Conservation (phyloP, 2,329 filamentous ascomycete genomes). For the Capronia americana region DNA sequence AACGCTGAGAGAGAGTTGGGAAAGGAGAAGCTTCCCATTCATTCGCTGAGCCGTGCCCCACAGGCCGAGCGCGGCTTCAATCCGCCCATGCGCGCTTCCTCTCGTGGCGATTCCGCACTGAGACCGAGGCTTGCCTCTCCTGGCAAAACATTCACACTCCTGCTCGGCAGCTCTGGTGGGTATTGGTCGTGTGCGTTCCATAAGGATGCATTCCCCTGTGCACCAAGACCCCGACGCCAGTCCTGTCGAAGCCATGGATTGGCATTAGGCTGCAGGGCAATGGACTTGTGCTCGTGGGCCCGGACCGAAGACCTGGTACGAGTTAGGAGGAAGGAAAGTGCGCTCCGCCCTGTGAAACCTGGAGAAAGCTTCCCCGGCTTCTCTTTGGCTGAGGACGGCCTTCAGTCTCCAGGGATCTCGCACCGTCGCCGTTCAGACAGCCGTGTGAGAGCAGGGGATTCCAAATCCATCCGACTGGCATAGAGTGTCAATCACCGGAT, state of each 20-base stretch:
- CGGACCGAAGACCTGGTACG: conserved; percentile 1
- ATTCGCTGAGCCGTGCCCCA: neutral
- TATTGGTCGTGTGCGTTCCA: neutral
- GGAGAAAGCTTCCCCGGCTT: conserved; percentile 5
- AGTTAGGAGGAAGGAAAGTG: neutral
- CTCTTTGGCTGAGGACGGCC: neutral
- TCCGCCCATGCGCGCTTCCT: neutral
- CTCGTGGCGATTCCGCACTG: neutral
- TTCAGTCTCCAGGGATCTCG: neutral
- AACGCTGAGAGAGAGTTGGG: neutral
- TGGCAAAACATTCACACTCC: conserved; percentile 1
- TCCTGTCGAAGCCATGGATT: neutral
- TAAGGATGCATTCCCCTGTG: neutral
- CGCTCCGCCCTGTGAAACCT: conserved; percentile 2
- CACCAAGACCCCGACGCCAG: neutral
- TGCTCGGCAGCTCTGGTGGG: neutral
- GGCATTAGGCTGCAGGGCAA: neutral
- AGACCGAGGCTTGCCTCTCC: too few species aligned
- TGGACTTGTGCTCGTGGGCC: neutral
- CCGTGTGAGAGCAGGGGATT: neutral
- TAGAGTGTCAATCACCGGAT: neutral
- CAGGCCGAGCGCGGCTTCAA: neutral
- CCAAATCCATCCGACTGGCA: neutral
- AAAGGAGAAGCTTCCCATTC: neutral
- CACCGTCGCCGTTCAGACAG: neutral